phyloP scores from a whole-genome alignment of 768 basidiomycete species.

The Tricholoma bakamatsutake region DNA sequence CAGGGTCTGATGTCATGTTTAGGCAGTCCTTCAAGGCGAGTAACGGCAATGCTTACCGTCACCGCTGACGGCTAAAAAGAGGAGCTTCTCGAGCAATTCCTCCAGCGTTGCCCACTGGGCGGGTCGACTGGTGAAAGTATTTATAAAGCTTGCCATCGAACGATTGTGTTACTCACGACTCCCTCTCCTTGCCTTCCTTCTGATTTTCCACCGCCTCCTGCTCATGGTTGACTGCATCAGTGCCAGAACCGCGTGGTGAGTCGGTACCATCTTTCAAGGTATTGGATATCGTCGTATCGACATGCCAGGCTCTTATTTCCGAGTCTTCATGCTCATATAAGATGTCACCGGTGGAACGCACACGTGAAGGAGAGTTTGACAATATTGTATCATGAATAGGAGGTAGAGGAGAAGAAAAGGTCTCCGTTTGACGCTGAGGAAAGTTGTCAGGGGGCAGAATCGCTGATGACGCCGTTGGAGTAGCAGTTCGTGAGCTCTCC shows the following conservation, averaged over 20 bases:
- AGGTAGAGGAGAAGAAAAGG: slow-evolving; percentile 24
- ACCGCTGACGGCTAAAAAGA: slow-evolving; percentile 79
- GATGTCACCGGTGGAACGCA: slow-evolving; percentile 51
- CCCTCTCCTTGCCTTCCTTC: slow-evolving; percentile 34
- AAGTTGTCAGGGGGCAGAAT: slow-evolving; percentile 26
- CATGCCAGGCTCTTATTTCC: slow-evolving; percentile 12
- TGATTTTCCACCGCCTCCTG: slow-evolving; percentile 16
- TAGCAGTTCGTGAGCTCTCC: slow-evolving; percentile 48
- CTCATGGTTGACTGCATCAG: background rate
- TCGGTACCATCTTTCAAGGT: slow-evolving; percentile 1
- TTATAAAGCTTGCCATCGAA: background rate
- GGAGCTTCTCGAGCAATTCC: slow-evolving; percentile 73
- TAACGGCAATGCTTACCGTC: slow-evolving; percentile 51
- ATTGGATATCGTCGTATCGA: background rate
- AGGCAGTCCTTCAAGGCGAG: background rate
- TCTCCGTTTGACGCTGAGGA: slow-evolving; percentile 14
- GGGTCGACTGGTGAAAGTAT: slow-evolving; percentile 33
- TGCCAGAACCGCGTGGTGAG: background rate
- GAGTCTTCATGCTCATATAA: slow-evolving; percentile 35
- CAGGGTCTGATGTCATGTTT: slow-evolving; percentile 48
- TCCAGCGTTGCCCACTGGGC: slow-evolving; percentile 73
- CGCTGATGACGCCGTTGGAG: slow-evolving; percentile 45
- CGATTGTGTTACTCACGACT: slow-evolving; percentile 8
- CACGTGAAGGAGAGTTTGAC: slow-evolving; percentile 45
- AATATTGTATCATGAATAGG: slow-evolving; percentile 30